Evolutionary conservation across 345 rosid species (phyloP).

Genomic region (Gossypium arboreum): DNA sequence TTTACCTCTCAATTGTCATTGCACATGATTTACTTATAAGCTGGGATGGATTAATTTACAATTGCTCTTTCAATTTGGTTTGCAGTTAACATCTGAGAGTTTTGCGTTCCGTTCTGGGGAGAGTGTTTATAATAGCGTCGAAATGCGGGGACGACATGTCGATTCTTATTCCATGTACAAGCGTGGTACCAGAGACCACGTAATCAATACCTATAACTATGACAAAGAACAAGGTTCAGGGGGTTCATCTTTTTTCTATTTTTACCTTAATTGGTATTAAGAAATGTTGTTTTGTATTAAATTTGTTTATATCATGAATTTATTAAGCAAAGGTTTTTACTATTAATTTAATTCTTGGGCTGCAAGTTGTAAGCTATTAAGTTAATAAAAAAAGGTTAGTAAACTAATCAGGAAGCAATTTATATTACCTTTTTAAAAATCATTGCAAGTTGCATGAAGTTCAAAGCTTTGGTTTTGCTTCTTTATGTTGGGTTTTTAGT

Average conservation of each 20-base stretch:
- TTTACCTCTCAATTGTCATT: no score
- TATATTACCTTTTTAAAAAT: background rate
- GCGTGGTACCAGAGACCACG: slow-evolving; percentile 52
- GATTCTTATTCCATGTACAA: slow-evolving; percentile 37
- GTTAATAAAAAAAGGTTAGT: background rate
- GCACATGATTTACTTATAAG: background rate
- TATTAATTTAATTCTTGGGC: background rate
- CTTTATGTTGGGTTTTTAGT: background rate
- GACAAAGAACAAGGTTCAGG: slow-evolving; percentile 52
- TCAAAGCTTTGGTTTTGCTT: background rate
- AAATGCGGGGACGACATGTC: slow-evolving; percentile 65
- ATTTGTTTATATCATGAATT: background rate
- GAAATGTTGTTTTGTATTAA: background rate
- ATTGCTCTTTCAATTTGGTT: background rate
- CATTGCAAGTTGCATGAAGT: background rate
- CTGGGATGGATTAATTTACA: background rate
- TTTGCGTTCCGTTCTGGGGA: slow-evolving; percentile 15
- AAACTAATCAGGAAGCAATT: background rate
- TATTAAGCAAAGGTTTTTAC: background rate
- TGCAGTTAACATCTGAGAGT: slow-evolving; percentile 27
- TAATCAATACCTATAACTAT: slow-evolving; percentile 22
- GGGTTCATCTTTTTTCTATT: slow-evolving; percentile 24
- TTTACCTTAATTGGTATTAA: background rate
- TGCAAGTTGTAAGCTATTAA: background rate
- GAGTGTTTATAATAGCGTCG: slow-evolving; percentile 21